Evolutionary conservation across 192 early-diverging fungal species (phyloP).

Genomic region (Coemansia sp.): DNA sequence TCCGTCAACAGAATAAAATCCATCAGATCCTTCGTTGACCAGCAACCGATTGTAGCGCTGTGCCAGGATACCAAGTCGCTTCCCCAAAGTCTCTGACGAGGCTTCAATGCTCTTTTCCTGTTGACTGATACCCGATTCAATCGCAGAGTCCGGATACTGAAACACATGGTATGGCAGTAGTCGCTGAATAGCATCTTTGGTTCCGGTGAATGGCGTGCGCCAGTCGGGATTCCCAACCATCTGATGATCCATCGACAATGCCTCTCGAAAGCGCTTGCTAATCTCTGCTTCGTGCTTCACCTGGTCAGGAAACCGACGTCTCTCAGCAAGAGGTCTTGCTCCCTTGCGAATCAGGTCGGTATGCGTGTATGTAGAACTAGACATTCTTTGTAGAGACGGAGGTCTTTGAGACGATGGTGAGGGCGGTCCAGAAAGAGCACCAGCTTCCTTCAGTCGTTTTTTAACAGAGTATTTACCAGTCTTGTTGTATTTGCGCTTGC

Average conservation of each 20-base stretch:
- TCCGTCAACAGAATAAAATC: slow-evolving; percentile 20
- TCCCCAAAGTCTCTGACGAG: slow-evolving; percentile 1
- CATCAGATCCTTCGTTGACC: slow-evolving; percentile 24
- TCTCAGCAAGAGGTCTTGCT: slow-evolving; percentile 14
- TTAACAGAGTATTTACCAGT: slow-evolving; percentile 36
- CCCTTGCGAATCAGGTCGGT: slow-evolving; percentile 16
- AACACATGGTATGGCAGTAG: slow-evolving; percentile 76
- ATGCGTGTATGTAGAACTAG: slow-evolving; percentile 17
- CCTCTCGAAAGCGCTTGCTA: slow-evolving; percentile 46
- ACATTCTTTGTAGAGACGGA: slow-evolving; percentile 3
- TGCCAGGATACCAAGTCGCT: slow-evolving; percentile 11
- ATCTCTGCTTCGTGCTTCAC: slow-evolving; percentile 35
- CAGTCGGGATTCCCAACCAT: slow-evolving; percentile 55
- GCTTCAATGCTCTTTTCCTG: slow-evolving; percentile 12
- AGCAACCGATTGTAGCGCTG: slow-evolving; percentile 22
- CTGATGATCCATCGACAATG: slow-evolving; percentile 58
- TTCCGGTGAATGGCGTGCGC: slow-evolving; percentile 63
- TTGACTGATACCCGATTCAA: slow-evolving; percentile 21
- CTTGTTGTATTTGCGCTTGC: slow-evolving; percentile 45
- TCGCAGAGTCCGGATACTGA: slow-evolving; percentile 60
- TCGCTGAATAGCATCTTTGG: slow-evolving; percentile 64
- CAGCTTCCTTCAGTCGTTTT: slow-evolving; percentile 4
- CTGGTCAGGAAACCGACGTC: slow-evolving; percentile 20
- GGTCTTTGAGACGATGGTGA: background rate
- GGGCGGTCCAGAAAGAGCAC: background rate